Conservation (phyloP, 139 green algal genomes). For the Ettlia oleoabundans region DNA sequence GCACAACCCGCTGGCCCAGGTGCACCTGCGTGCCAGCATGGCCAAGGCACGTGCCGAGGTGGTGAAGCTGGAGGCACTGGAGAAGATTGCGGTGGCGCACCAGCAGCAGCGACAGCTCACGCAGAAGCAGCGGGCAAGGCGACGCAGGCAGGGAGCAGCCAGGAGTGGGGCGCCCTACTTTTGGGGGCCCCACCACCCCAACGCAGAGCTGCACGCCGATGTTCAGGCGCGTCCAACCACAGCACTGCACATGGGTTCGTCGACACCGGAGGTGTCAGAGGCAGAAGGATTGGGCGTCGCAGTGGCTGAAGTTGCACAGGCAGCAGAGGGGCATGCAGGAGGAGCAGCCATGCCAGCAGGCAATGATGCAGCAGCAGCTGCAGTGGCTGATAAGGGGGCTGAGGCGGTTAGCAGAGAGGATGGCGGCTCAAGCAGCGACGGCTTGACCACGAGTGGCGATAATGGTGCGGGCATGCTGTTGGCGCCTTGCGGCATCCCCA, state of each 20-base stretch:
- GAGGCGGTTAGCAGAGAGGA: neutral
- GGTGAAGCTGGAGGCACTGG: slow-evolving; percentile 43
- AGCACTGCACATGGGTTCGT: too few relatives aligned
- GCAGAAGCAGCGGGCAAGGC: neutral
- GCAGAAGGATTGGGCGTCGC: too few relatives aligned
- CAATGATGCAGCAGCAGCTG: neutral
- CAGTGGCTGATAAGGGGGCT: too few relatives aligned
- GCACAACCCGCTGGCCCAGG: slow-evolving; percentile 53
- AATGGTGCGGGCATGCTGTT: neutral
- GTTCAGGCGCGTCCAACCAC: too few relatives aligned
- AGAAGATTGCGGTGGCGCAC: slow-evolving; percentile 39
- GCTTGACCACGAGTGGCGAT: neutral
- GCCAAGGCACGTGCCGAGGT: slow-evolving; percentile 36
- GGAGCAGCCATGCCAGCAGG: neutral
- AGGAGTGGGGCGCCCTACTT: too few relatives aligned
- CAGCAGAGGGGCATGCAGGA: neutral
- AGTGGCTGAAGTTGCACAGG: neutral
- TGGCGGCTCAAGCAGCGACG: neutral
- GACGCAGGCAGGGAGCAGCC: neutral
- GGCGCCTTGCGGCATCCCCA: slow-evolving; percentile 1
- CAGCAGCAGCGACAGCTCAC: neutral
- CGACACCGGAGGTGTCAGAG: too few relatives aligned
- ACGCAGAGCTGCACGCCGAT: too few relatives aligned
- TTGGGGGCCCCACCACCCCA: too few relatives aligned
- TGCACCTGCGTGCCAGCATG: slow-evolving; percentile 46